These are phyloP conservation scores for Pleoardoris graminearum DNA, from an alignment of 2,329 filamentous ascomycete species.

Conservation along the genomic window DNA sequence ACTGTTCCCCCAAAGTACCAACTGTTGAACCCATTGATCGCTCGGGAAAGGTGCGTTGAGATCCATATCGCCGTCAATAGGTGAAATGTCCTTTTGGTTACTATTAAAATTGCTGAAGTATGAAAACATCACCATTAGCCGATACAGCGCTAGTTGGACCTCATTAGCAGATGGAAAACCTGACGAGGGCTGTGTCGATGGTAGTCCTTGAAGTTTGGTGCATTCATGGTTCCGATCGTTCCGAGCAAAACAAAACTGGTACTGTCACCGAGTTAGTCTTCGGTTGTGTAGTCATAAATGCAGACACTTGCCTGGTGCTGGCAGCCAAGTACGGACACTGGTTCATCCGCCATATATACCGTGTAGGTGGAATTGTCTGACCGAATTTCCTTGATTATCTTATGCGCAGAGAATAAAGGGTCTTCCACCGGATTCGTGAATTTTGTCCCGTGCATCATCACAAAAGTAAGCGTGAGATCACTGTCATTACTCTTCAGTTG, in stretches of 20 bases:
- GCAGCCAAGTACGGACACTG: constrained; percentile 6
- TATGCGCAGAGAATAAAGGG: constrained; percentile 12
- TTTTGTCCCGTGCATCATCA: neutral
- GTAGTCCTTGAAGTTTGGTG: constrained; percentile 5
- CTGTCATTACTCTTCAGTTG: neutral
- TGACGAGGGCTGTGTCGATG: neutral
- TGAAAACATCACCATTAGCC: neutral
- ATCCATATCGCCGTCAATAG: neutral
- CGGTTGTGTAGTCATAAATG: neutral
- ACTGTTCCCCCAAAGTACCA: neutral
- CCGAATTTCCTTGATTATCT: neutral
- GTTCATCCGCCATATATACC: constrained; percentile 4
- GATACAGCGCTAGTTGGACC: neutral
- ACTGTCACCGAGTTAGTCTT: constrained; percentile 1
- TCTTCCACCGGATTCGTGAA: constrained; percentile 8
- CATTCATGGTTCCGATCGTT: neutral
- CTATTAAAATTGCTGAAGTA: neutral
- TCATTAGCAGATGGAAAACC: neutral
- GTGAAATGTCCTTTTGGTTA: neutral
- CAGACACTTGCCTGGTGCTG: constrained; percentile 1
- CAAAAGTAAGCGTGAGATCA: neutral
- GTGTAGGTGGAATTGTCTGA: neutral
- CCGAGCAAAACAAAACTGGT: constrained; percentile 12
- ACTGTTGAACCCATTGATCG: neutral
- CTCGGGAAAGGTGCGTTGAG: neutral